A percentile compares a stretch with the other conserved stretches of the same genome.
Conservation (phyloP, 106 monocot species). For the Dendrobium nobile region DNA sequence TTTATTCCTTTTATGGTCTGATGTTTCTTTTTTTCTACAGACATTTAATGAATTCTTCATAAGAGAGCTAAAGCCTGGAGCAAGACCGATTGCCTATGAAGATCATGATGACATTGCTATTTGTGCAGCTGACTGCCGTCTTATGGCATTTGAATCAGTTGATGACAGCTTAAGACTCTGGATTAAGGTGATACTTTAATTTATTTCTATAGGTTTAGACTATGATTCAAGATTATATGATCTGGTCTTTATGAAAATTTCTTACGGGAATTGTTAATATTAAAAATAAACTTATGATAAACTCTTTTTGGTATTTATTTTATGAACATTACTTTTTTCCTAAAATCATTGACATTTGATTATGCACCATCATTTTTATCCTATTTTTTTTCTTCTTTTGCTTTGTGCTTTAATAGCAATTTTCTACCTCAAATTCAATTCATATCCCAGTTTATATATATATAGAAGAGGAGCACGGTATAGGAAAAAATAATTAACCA, state of each 20-base stretch:
- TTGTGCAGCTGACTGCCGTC: conserved; percentile 94
- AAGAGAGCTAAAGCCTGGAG: conserved; percentile 80
- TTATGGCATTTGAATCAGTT: conserved; percentile 75
- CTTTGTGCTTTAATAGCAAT: no score
- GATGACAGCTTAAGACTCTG: conserved; percentile 84
- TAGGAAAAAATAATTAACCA: no score
- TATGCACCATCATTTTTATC: background rate
- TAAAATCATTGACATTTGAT: background rate
- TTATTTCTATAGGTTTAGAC: background rate
- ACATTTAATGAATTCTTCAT: conserved; percentile 97
- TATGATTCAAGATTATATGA: background rate
- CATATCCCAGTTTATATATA: no score
- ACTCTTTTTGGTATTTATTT: background rate
- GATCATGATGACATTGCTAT: conserved; percentile 59
- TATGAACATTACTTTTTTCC: background rate
- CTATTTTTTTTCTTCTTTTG: background rate
- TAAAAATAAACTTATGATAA: background rate
- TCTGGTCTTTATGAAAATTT: background rate
- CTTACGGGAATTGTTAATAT: background rate
- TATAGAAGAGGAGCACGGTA: no score
- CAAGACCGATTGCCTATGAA: conserved; percentile 57
- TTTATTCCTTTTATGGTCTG: background rate
- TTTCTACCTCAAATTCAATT: no score
- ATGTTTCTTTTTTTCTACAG: conserved; percentile 23
- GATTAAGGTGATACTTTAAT: conserved; percentile 69